Percentiles rank a stretch among this genome's conserved stretches.
phyloP scores from a whole-genome alignment of 768 basidiomycete genomes.

The Lactarius hatsudake region DNA sequence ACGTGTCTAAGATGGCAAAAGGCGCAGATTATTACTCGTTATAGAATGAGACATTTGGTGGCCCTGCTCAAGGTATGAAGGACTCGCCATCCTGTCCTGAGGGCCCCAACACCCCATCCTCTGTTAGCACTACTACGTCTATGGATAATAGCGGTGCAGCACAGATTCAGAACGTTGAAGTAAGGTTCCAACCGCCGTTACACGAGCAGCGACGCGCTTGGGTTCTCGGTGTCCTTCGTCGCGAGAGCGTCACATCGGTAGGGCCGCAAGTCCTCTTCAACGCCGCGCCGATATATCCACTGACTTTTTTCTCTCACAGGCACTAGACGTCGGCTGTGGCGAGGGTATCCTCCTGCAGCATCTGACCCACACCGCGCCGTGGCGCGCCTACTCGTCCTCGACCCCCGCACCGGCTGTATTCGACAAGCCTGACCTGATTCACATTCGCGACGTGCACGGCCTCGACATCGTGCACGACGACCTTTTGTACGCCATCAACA shows the following conservation, averaged over 20 bases:
- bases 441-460: constrained; percentile 59
- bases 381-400: constrained; percentile 44
- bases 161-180: constrained; percentile 26
- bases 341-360: constrained; percentile 70
- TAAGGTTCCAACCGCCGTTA: constrained; percentile 67
- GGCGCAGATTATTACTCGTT: neutral
- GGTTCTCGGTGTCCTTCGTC: constrained; percentile 61
- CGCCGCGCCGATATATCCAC: neutral
- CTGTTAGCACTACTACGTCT: neutral
- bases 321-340: constrained; percentile 84
- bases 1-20: neutral
- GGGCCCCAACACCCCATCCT: neutral
- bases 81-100: neutral
- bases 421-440: constrained; percentile 42
- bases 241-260: constrained; percentile 54
- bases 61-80: constrained; percentile 12
- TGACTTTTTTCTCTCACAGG: constrained; percentile 39
- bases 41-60: neutral
- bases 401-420: constrained; percentile 20
- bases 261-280: neutral
- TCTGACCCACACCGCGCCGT: constrained; percentile 73
- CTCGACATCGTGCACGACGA: constrained; percentile 60
- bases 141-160: constrained; percentile 3
- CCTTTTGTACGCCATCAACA: constrained; percentile 53
- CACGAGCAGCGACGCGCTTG: constrained; percentile 68